Percentiles rank a stretch among this genome's conserved stretches.
Conservation (phyloP, 2,329 filamentous ascomycete genomes). For the Alternaria burnsii region DNA sequence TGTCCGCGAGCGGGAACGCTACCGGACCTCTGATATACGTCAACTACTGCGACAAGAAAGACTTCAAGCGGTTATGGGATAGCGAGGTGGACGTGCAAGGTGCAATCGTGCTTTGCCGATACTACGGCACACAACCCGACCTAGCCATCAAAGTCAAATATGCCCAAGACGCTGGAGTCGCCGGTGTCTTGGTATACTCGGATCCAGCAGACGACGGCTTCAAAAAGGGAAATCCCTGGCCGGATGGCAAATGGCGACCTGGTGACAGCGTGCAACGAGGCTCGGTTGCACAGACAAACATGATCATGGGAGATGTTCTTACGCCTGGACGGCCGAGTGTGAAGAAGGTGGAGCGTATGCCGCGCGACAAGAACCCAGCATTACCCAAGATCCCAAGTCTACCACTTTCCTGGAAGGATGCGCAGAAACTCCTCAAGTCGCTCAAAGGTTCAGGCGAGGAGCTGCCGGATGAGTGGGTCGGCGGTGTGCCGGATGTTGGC, state of each 20-base stretch:
- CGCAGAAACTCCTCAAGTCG: conserved; percentile 77
- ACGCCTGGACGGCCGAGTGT: conserved; percentile 86
- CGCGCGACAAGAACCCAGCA: conserved; percentile 73
- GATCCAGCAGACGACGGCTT: conserved; percentile 89
- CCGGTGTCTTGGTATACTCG: conserved; percentile 89
- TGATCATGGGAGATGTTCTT: conserved; percentile 88
- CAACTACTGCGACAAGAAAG: conserved; percentile 86
- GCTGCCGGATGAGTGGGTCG: conserved; percentile 75
- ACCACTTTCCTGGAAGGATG: conserved; percentile 89
- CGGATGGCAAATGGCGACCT: conserved; percentile 81
- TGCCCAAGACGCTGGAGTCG: conserved; percentile 85
- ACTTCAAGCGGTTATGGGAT: conserved; percentile 78
- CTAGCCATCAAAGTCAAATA: conserved; percentile 85
- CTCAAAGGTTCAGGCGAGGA: conserved; percentile 77
- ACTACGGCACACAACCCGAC: conserved; percentile 78
- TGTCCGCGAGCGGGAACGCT: conserved; percentile 86
- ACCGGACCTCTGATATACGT: conserved; percentile 88
- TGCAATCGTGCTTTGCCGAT: conserved; percentile 83
- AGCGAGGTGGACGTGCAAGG: conserved; percentile 77
- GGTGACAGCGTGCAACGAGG: conserved; percentile 84
- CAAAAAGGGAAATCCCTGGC: conserved; percentile 73
- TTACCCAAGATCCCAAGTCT: conserved; percentile 87
- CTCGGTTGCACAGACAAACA: conserved; percentile 80
- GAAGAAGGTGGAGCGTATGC: conserved; percentile 70
- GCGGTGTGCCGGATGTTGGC: conserved; percentile 74